phyloP scores from a whole-genome alignment of 176 grass and related monocot species.

The Rhipidocladum racemiflorum region DNA sequence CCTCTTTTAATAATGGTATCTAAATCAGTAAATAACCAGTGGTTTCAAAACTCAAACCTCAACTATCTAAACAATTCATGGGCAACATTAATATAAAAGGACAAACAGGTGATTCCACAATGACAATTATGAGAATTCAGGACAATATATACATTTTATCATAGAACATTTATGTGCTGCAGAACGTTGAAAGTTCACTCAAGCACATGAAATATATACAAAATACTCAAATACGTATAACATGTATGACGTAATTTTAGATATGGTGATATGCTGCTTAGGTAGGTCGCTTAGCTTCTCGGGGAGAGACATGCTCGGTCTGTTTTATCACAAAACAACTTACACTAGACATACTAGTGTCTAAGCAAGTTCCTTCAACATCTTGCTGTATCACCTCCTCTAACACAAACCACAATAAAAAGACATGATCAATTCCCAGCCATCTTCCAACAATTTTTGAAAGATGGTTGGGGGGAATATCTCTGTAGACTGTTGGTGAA shows the following conservation, averaged over 20 bases:
- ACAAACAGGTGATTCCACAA: not conserved
- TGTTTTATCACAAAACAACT: not conserved
- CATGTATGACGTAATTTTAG: not conserved
- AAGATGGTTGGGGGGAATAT: not conserved
- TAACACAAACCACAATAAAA: not conserved
- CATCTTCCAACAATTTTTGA: not conserved
- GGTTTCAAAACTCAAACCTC: not conserved
- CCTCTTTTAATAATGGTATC: not conserved
- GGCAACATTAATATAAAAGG: not conserved
- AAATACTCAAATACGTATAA: not conserved
- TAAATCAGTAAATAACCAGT: not conserved
- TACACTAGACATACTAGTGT: not conserved
- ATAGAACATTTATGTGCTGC: not conserved
- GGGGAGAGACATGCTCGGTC: not conserved
- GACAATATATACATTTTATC: not conserved
- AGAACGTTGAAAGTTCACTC: not conserved
- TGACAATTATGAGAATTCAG: not conserved
- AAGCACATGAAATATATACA: not conserved
- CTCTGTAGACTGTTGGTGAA: not conserved
- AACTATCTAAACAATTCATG: constrained; percentile 15
- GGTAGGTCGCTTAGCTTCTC: not conserved
- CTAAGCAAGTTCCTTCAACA: not conserved
- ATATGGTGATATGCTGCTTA: not conserved
- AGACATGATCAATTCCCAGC: not conserved
- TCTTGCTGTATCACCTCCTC: not conserved